Evolutionary conservation across 305 asterid species (phyloP), one percentile per base, ranked within the genome.

Genomic region (Fraxinus ornus): DNA sequence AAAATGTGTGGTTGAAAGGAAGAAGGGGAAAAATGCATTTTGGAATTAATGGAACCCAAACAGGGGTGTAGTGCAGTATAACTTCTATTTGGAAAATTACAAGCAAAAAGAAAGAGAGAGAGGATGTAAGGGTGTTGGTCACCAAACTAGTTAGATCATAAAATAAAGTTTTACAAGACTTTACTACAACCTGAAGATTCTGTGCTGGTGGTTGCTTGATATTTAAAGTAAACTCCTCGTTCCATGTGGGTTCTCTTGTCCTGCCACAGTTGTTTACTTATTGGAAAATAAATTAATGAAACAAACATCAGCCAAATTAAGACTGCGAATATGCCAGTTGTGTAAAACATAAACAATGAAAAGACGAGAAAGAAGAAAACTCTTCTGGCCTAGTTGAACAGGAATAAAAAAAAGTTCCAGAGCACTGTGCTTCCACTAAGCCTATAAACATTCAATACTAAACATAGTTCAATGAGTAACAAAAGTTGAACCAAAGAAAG

Each of bases 221-320:
- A 87, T 94, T 94, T 88, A 96, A 81, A 49, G 93, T 80, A 60
- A 94, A 93, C 86, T 93, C 99, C 92, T 96, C 98, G 83, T 94
- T 96, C 99, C 99, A 94, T 19, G 91, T 91, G 52, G 99, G 98
- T 84, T 94, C 98, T 91, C 87, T 96, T 24, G 94, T 93, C 95
- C 99, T 96, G 93, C 85, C 83, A 83, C 75, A 88, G 21, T 85
- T 75, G 41, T 79, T 81, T 66, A 79, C 19, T 28, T 76, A 76
- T 73, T 33, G 79, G 30, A 68, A 74, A n/a, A 75, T 55, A 3
- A 79, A 80, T 78, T 78, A 83, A 75, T 41, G 26, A 57, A 24
- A 81, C 47, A 60, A 22, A n/a, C 79, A 77, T 72, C 44, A 17
- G 60, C 8, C 28, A 44, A 73, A 73, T 62, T 62, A 80, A 64